Base-by-base conservation (phyloP, 345 rosid species). In the Euphorbia peplus region DNA sequence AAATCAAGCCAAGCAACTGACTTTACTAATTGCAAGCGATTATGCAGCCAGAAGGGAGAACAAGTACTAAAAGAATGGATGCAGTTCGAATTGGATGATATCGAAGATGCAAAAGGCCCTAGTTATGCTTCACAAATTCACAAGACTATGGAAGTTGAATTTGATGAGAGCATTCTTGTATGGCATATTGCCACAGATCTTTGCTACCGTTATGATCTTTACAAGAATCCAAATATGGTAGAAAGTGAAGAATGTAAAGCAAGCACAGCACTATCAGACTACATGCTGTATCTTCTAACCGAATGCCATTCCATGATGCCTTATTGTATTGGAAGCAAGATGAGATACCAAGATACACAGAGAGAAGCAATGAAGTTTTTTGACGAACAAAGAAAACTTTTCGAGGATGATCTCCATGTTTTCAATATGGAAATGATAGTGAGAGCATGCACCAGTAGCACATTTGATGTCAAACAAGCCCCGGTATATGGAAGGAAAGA, bases 271-370 rank as follows among this genome's bases (percentile, higher is more conserved):
- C 37, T 84, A 24, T 78, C 86, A 0, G 75, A 78, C 11, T 86
- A 86, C 63, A 76, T 86, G 84, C 62, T 80, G 60, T 79, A 83
- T 69, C 47, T 86, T 25, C 44, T 75, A 30, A 55, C 78, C 2
- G 64, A 60, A 35, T 59, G 65, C 3, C 66, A 76, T 25, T 4
- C 16, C 1, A 81, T 86, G 90, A 64, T 66, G 16, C 76, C 83
- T 0, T 76, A 64, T 16, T 83, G 82, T 2, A 76, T 78, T 25
- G 80, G 72, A 1, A 39, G 42, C 42, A 71, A 67, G 8, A 59
- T 80, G 22, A 67, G 72, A 44, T 76, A 58, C 21, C 48, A 57
- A 44, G 85, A 83, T 54, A 78, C 84, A 4, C 53, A 61, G 16
- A 56, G 70, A 2, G 58, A 73, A 59, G 80, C 78, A 22, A 28